Evolutionary conservation across 78 protist species (phyloP).

Genomic region (Corallochytrium limacisporum): DNA sequence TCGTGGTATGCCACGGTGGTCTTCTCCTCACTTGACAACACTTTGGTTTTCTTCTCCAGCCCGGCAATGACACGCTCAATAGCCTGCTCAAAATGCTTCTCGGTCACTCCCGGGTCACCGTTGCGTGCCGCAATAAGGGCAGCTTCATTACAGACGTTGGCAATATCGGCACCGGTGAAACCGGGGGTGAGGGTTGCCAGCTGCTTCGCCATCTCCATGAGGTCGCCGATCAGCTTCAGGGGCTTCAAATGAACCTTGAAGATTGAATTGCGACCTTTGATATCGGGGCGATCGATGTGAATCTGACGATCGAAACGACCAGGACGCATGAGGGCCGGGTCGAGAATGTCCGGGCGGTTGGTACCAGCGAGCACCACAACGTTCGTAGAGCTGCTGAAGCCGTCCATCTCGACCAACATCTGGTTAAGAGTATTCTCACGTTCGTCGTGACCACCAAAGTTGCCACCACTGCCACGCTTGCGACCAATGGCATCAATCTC

Average conservation of each 20-base stretch:
- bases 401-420: constrained; percentile 97
- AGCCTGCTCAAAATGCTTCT: constrained; percentile 78
- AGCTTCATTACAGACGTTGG: constrained; percentile 85
- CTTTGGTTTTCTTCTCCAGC: constrained; percentile 32
- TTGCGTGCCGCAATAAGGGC: constrained; percentile 77
- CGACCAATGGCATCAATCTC: constrained; percentile 81
- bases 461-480: neutral
- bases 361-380: constrained; percentile 48
- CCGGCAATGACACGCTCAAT: constrained; percentile 91
- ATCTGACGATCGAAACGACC: constrained; percentile 93
- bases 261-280: constrained; percentile 54
- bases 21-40: constrained; percentile 54
- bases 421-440: constrained; percentile 95
- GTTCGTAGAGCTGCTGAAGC: constrained; percentile 24
- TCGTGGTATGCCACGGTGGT: constrained; percentile 91
- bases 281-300: constrained; percentile 77
- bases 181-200: constrained; percentile 70
- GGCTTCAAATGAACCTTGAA: constrained; percentile 64
- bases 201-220: constrained; percentile 19
- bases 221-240: constrained; percentile 14
- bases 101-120: neutral
- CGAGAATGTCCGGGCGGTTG: constrained; percentile 65
- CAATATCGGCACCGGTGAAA: constrained; percentile 89
- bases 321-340: constrained; percentile 83
- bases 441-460: constrained; percentile 62